Evolutionary conservation across 2,329 filamentous ascomycete genomes (phyloP).

Genomic region (Fusarium vanettenii): DNA sequence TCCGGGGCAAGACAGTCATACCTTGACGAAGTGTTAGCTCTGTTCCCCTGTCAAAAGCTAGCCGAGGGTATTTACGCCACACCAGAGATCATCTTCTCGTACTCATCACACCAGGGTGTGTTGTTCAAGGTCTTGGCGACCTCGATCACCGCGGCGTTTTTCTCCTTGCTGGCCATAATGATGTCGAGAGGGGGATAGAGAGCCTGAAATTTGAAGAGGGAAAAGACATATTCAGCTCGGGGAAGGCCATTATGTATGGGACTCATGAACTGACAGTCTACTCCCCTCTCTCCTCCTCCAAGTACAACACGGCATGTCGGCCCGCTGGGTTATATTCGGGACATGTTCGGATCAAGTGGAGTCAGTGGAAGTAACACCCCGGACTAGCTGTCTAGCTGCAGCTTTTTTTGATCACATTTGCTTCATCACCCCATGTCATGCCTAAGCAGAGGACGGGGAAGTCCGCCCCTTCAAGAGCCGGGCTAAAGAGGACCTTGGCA

Average conservation of each 20-base stretch:
- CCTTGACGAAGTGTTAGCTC: neutral
- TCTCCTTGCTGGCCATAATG: neutral
- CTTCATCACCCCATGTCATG: too few relatives aligned
- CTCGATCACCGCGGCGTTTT: neutral
- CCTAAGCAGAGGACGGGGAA: too few relatives aligned
- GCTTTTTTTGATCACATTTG: too few relatives aligned
- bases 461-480: too few relatives aligned
- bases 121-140: slow-evolving; percentile 14
- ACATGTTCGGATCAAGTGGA: neutral
- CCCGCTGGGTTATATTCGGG: neutral
- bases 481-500: too few relatives aligned
- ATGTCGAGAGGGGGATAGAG: neutral
- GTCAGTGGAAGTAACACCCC: neutral
- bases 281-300: neutral
- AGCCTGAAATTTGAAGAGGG: neutral
- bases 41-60: neutral
- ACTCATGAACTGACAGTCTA: neutral
- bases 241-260: neutral
- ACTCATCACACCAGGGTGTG: slow-evolving; percentile 24
- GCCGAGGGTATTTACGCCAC: slow-evolving; percentile 9
- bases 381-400: too few relatives aligned
- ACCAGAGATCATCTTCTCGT: slow-evolving; percentile 33
- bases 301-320: neutral
- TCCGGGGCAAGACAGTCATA: slow-evolving; percentile 10
- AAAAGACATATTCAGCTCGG: neutral